Evolutionary conservation across 495 filamentous ascomycete species (phyloP).

Genomic region (Aspergillus cavernicola): DNA sequence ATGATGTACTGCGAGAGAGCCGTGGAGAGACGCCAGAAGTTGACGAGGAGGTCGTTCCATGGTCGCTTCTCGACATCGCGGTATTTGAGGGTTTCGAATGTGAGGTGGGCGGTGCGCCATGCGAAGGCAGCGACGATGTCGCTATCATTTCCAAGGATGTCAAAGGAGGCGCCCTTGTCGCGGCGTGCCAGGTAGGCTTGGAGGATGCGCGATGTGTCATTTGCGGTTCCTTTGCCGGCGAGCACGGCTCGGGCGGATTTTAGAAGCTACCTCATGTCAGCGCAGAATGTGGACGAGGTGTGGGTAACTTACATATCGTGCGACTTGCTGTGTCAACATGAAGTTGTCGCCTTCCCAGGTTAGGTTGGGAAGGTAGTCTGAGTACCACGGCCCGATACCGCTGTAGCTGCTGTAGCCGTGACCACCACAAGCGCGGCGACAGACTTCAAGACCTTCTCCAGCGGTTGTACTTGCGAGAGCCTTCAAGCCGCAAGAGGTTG

Average conservation of each 20-base stretch:
- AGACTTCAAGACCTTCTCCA: conserved; percentile 66
- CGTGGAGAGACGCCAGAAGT: conserved; percentile 68
- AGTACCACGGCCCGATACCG: conserved; percentile 64
- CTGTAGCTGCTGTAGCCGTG: conserved; percentile 69
- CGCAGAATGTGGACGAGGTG: too few species aligned
- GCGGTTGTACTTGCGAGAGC: conserved; percentile 64
- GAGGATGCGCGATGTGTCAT: conserved; percentile 58
- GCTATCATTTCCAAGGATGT: conserved; percentile 57
- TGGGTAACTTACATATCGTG: conserved; percentile 60
- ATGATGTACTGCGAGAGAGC: conserved; percentile 67
- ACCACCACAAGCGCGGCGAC: conserved; percentile 68
- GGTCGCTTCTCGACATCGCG: conserved; percentile 64
- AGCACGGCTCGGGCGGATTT: conserved; percentile 63
- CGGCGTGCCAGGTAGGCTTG: conserved; percentile 54
- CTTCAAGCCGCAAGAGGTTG: conserved; percentile 70
- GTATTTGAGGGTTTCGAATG: conserved; percentile 68
- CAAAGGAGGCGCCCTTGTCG: conserved; percentile 65
- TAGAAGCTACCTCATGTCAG: conserved; percentile 37
- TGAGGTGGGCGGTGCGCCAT: conserved; percentile 66
- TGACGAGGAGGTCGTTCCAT: conserved; percentile 68
- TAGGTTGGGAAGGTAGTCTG: conserved; percentile 65
- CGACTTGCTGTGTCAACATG: conserved; percentile 77
- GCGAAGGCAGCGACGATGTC: conserved; percentile 66
- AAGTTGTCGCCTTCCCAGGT: conserved; percentile 71
- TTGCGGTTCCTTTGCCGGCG: conserved; percentile 48